Evolutionary conservation across 129 eudicot genomes (phyloP).

Genomic region (Saposhnikovia divaricata): DNA sequence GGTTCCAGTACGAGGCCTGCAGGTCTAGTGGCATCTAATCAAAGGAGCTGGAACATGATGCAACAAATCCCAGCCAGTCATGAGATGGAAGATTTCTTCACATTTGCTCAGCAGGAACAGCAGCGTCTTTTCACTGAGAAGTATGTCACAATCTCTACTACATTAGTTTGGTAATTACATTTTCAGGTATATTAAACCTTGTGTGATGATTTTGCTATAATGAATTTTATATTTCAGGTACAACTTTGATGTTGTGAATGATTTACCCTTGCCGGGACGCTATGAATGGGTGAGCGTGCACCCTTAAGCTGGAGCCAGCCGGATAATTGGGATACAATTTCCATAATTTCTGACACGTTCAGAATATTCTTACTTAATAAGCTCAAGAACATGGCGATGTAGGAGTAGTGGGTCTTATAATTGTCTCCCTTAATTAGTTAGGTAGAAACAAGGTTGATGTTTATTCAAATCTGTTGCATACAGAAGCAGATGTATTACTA

Average conservation of each 20-base stretch:
- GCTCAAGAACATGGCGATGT: conserved; percentile 8
- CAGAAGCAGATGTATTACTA: conserved; percentile 39
- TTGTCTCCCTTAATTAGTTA: conserved; percentile 17
- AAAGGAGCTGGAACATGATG: conserved; percentile 20
- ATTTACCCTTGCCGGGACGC: conserved; percentile 77
- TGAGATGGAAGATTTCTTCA: conserved; percentile 75
- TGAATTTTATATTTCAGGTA: conserved; percentile 41
- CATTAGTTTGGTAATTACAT: neutral
- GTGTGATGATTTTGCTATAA: neutral
- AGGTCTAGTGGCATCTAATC: conserved; percentile 23
- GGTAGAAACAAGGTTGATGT: conserved; percentile 28
- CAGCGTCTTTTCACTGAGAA: conserved; percentile 63
- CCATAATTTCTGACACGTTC: conserved; percentile 11
- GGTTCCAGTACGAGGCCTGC: conserved; percentile 58
- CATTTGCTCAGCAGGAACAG: conserved; percentile 52
- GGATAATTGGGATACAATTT: neutral
- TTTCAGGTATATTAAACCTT: neutral
- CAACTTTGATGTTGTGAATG: conserved; percentile 78
- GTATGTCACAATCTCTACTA: conserved; percentile 22
- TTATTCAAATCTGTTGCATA: conserved; percentile 32
- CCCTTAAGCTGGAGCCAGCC: conserved; percentile 20
- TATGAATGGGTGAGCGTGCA: conserved; percentile 79
- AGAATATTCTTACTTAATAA: conserved; percentile 2
- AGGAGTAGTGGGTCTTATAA: conserved; percentile 15
- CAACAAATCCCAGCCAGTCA: conserved; percentile 57